Evolutionary conservation across 1,284 basidiomycete genomes (phyloP), one percentile per base, ranked within the genome.

Genomic region (Moniliophthora roreri): DNA sequence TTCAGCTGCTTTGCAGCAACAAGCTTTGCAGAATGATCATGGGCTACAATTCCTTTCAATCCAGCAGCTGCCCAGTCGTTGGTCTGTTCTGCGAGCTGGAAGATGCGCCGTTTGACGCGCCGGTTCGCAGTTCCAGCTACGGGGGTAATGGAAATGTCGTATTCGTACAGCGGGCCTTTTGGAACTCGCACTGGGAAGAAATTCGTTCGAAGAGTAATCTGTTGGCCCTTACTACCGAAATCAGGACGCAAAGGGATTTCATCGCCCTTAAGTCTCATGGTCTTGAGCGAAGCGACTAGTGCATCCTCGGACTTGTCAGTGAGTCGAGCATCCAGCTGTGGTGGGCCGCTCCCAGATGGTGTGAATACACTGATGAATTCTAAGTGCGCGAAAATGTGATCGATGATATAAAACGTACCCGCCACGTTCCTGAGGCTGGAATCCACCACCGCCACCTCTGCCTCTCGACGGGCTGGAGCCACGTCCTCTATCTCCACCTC

Each of bases 161-260:
- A 91, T 58, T 91, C 89, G 62, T 76, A 81, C 9, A 89, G 60
- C 0, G 82, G 77, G 0, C 74, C 78, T 49, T 82, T 81, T 1
- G 84, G 83, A 15, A 88, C 70, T 38, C 74, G 74, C 16, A 91
- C 74, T 1, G 88, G 82, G 69, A 91, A 91, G 71, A 85, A 89
- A 59, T 91, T 91, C 11, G 87, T 75, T 11, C 89, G 81, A 36
- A 91, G 72, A 58, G 79, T 85, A 67, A 90, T 81, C 28, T 67
- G 57, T 10, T 51, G 76, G 7, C 89, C 89, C 1, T 60, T 62
- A 0, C 73, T 83, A 3, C 89, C 90, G 64, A 82, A 88, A 53
- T 76, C 83, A 13, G 87, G 87, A 21, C 89, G 82, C 6, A 79
- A 58, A 11, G 90, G 89, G 40, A 89, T 73, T 10, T 83, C 79